Evolutionary conservation across 306 rosid species (phyloP).

Genomic region (Quillaja saponaria): DNA sequence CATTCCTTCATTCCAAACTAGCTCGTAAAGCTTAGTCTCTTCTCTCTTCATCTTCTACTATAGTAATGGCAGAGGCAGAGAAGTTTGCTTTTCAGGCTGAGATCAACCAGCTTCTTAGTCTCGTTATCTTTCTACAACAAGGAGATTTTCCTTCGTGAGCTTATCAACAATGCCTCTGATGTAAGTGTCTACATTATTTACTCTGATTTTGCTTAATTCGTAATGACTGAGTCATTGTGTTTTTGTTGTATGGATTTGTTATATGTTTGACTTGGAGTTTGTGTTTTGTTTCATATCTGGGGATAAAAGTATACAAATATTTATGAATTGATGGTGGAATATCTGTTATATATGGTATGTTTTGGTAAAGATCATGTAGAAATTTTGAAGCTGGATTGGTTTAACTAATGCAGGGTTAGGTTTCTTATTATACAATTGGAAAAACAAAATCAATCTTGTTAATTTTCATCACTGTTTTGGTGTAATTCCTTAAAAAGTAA

Average conservation of each 20-base stretch:
- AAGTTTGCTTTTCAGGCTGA: constrained; percentile 94
- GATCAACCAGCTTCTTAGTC: constrained; percentile 89
- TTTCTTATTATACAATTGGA: too few species aligned
- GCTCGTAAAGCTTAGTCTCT: too few species aligned
- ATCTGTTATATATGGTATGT: too few species aligned
- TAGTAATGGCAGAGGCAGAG: constrained; percentile 57
- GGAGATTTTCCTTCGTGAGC: constrained; percentile 91
- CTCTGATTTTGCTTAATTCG: background rate
- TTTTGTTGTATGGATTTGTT: background rate
- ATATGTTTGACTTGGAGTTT: background rate
- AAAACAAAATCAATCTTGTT: too few species aligned
- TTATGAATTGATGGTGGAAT: too few species aligned
- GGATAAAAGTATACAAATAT: too few species aligned
- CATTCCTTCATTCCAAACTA: too few species aligned
- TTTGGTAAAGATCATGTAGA: too few species aligned
- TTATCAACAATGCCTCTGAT: constrained; percentile 79
- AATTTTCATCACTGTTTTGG: too few species aligned
- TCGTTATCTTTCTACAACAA: constrained; percentile 88
- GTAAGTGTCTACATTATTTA: constrained; percentile 17
- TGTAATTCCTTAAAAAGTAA: too few species aligned
- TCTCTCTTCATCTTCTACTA: background rate
- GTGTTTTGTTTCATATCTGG: background rate
- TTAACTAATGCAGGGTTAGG: too few species aligned
- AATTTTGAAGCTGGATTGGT: too few species aligned
- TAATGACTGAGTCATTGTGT: background rate